Conservation (phyloP, 2,329 filamentous ascomycete genomes). For the Chalara sp. region DNA sequence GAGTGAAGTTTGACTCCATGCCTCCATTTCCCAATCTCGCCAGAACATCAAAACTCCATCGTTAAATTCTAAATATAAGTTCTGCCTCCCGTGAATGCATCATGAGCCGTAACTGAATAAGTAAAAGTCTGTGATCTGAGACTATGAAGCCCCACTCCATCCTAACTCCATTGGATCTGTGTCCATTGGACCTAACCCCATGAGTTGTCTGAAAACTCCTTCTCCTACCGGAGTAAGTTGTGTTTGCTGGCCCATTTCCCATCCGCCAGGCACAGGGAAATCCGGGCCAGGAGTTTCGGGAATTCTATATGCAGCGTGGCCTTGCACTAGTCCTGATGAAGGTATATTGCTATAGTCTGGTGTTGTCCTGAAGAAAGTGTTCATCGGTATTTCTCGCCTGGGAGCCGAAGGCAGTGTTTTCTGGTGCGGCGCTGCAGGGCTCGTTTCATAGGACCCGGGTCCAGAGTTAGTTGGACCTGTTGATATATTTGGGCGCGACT, state of each 20-base stretch:
- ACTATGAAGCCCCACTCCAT: slow-evolving; percentile 17
- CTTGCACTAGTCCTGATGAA: slow-evolving; percentile 16
- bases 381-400: slow-evolving; percentile 30
- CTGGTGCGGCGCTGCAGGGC: slow-evolving; percentile 36
- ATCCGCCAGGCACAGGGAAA: slow-evolving; percentile 36
- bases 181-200: slow-evolving; percentile 54
- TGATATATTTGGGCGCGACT: slow-evolving; percentile 24
- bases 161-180: slow-evolving; percentile 33
- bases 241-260: slow-evolving; percentile 33
- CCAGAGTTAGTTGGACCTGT: slow-evolving; percentile 29
- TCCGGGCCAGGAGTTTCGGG: slow-evolving; percentile 31
- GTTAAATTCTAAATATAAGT: not conserved
- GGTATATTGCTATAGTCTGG: slow-evolving; percentile 16
- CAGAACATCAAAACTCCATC: not conserved
- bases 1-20: not conserved
- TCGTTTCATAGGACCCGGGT: slow-evolving; percentile 43
- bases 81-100: not conserved
- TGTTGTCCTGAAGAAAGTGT: slow-evolving; percentile 19
- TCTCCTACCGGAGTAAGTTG: slow-evolving; percentile 50
- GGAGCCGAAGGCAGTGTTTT: not conserved
- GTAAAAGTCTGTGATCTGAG: too few species aligned
- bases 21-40: not conserved
- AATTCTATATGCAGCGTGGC: slow-evolving; percentile 31
- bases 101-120: too few species aligned
- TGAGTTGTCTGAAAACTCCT: slow-evolving; percentile 48